Evolutionary conservation across 306 rosid species (phyloP).

Genomic region (Senna tora): DNA sequence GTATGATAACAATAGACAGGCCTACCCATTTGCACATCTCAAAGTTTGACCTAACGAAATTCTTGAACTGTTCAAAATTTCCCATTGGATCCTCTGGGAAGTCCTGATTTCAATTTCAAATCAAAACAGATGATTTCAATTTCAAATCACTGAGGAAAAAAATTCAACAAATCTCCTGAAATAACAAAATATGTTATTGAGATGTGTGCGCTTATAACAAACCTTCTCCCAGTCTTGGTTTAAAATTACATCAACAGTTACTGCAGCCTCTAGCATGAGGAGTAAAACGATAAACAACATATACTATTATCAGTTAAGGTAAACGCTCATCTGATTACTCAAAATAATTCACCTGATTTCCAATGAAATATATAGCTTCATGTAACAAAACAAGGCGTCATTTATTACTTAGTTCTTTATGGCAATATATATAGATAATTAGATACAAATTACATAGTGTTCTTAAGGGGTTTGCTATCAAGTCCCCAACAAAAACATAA

Average conservation of each 20-base stretch:
- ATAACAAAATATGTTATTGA: neutral
- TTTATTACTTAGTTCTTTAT: neutral
- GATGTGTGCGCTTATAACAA: slow-evolving; percentile 11
- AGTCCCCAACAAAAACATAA: neutral
- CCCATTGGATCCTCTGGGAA: slow-evolving; percentile 78
- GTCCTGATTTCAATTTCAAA: slow-evolving; percentile 56
- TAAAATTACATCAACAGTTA: slow-evolving; percentile 67
- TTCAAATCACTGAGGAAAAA: slow-evolving; percentile 11
- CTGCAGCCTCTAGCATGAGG: slow-evolving; percentile 73
- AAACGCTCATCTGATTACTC: slow-evolving; percentile 10
- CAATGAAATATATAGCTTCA: slow-evolving; percentile 8
- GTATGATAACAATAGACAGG: slow-evolving; percentile 62
- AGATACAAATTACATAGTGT: neutral
- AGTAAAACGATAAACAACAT: slow-evolving; percentile 63
- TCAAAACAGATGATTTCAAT: slow-evolving; percentile 39
- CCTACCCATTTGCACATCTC: slow-evolving; percentile 78
- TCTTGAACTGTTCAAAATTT: slow-evolving; percentile 63
- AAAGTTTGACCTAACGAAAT: slow-evolving; percentile 64
- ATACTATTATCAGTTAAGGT: slow-evolving; percentile 58
- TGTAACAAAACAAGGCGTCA: slow-evolving; percentile 12
- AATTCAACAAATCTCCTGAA: slow-evolving; percentile 1
- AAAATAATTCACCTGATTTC: neutral
- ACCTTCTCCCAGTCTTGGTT: slow-evolving; percentile 81
- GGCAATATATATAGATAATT: no score
- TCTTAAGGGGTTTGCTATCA: neutral